Evolutionary conservation across 768 basidiomycete genomes (phyloP).

Genomic region (Mycena crocata): DNA sequence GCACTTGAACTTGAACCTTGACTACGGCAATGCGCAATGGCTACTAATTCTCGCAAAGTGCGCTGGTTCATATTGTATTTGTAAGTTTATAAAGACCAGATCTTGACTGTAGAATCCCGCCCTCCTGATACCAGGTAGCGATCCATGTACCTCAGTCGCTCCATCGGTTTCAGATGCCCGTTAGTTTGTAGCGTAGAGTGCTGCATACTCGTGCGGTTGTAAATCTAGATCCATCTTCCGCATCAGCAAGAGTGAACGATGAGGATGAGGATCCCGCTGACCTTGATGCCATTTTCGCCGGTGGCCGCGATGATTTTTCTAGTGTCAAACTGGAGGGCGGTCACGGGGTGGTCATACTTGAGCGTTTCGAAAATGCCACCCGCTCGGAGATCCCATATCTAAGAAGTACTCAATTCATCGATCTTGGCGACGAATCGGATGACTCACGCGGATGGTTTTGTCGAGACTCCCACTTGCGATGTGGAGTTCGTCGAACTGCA

Average conservation of each 20-base stretch:
- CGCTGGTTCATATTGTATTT: no score
- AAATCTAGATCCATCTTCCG: conserved; percentile 66
- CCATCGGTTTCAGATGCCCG: conserved; percentile 92
- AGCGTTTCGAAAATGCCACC: conserved; percentile 91
- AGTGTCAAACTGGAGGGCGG: conserved; percentile 93
- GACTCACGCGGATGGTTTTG: conserved; percentile 86
- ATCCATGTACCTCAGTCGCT: conserved; percentile 95
- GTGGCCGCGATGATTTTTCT: conserved; percentile 93
- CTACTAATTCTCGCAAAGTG: no score
- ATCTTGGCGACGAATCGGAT: not conserved
- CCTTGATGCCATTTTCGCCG: conserved; percentile 95
- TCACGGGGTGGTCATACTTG: conserved; percentile 91
- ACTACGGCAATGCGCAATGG: no score
- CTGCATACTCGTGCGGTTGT: conserved; percentile 94
- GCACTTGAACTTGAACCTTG: no score
- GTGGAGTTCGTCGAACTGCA: conserved; percentile 97
- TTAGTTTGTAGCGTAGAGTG: conserved; percentile 87
- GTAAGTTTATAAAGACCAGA: conserved; percentile 86
- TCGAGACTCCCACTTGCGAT: conserved; percentile 94
- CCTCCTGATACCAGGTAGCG: conserved; percentile 93
- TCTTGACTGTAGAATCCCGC: conserved; percentile 86
- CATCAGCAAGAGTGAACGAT: conserved; percentile 12
- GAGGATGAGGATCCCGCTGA: conserved; percentile 49
- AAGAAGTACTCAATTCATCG: conserved; percentile 8
- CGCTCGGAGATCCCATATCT: conserved; percentile 98